Base-by-base conservation (phyloP, 1,284 basidiomycete species). In the Gymnopus androsaceus region DNA sequence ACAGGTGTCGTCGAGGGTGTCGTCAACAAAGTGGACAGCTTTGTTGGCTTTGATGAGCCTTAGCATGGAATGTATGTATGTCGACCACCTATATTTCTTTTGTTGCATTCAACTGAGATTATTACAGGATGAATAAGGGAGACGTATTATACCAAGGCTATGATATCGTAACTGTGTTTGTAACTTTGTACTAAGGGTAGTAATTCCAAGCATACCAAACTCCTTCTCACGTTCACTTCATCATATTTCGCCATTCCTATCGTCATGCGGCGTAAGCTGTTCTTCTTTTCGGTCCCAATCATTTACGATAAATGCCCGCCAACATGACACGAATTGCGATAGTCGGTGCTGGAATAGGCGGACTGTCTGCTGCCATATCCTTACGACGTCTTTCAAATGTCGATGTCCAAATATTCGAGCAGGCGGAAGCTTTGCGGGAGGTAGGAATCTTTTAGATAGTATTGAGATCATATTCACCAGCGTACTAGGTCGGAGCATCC, bases 41-140 rank as follows among this genome's bases (percentile, higher is more conserved):
- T 76, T 36, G 75, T 81, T 0, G 80, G 79, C 0, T 67, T 80
- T 67, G 80, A 82, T 34, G 79, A 80, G 60, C 76, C 76, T 31
- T 72, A 37, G n/a, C n/a, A 51, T 31, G 17, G 2, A 25, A 33
- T 47, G 11, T 33, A 23, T 17, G 46, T 21, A 21, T 36, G 9
- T n/a, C 30, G 30, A 14, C 25, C 15, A 11, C 25, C 25, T 12
- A 14, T 5, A 4, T n/a, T 6, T 14, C 4, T 45, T n/a, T 28
- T 3, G 23, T n/a, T 28, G 23, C 42, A 25, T 15, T 30, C n/a
- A 4, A 21, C 3, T 33, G 15, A 4, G 12, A 17, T 41, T 11
- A 11, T 2, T 41, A 14, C 3, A 21, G 14, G 23, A 21, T 9
- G 6, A 2, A 23, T 23, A 25, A n/a, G n/a, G n/a, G n/a, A n/a